phyloP scores from a whole-genome alignment of 768 basidiomycete genomes.

The Leccinum sublutescens region DNA sequence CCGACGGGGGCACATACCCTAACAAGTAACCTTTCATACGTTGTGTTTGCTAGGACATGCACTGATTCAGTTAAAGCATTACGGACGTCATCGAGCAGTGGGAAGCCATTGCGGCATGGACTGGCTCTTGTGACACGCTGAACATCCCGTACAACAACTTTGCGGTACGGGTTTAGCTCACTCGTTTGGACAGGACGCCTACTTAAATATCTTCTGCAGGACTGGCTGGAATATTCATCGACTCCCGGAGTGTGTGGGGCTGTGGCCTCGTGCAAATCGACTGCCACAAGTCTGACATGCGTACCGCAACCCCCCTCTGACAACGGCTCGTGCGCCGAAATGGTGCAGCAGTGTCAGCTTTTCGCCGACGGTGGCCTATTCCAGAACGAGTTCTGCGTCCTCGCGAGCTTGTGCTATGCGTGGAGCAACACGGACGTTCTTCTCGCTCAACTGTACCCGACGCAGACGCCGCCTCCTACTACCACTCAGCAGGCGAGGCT shows the following conservation, averaged over 20 bases:
- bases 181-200: not conserved
- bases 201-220: constrained; percentile 8
- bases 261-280: constrained; percentile 11
- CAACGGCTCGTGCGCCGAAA: constrained; percentile 22
- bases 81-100: constrained; percentile 8
- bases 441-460: constrained; percentile 13
- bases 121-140: constrained; percentile 20
- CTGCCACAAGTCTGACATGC: constrained; percentile 8
- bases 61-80: constrained; percentile 9
- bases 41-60: not conserved
- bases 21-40: constrained; percentile 4
- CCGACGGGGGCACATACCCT: constrained; percentile 16
- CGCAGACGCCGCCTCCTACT: constrained; percentile 3
- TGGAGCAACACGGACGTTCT: constrained; percentile 23
- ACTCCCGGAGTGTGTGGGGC: constrained; percentile 20
- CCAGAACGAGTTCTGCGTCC: constrained; percentile 26
- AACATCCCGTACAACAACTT: constrained; percentile 24
- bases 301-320: constrained; percentile 22
- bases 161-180: constrained; percentile 6
- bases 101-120: constrained; percentile 23
- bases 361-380: constrained; percentile 23
- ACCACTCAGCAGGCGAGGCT: constrained; percentile 13
- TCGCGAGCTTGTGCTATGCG: constrained; percentile 26
- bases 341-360: constrained; percentile 15
- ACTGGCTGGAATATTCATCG: constrained; percentile 25